phyloP scores from a whole-genome alignment of 2,329 filamentous ascomycete genomes.

The Aspergillus sp. region DNA sequence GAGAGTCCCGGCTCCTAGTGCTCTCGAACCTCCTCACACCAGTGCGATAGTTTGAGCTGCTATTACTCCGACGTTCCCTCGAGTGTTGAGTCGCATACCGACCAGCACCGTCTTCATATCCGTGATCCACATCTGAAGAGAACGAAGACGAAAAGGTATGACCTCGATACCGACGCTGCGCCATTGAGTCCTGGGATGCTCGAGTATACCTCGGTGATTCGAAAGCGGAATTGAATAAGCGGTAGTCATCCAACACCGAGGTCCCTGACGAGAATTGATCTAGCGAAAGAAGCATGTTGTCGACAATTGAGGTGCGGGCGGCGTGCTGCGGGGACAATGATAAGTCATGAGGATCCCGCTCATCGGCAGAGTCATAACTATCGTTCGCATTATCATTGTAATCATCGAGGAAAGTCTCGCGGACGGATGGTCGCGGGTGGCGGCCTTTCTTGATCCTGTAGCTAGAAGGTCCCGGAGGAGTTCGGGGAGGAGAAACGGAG shows the following conservation, averaged over 20 bases:
- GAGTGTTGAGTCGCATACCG: conserved; percentile 43
- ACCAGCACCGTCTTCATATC: conserved; percentile 36
- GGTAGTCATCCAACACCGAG: conserved; percentile 37
- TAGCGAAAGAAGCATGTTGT: conserved; percentile 92
- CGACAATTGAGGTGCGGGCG: conserved; percentile 85
- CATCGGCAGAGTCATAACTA: conserved; percentile 38
- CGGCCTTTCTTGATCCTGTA: conserved; percentile 31
- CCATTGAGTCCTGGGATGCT: conserved; percentile 30
- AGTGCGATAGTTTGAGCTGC: conserved; percentile 70
- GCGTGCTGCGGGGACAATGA: conserved; percentile 74
- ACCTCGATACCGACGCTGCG: conserved; percentile 50
- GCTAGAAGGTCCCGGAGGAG: conserved; percentile 38
- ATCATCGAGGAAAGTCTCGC: conserved; percentile 43
- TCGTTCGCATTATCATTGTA: conserved; percentile 34
- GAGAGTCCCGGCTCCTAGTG: conserved; percentile 50
- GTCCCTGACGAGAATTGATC: conserved; percentile 67
- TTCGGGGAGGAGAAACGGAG: conserved; percentile 39
- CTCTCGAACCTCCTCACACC: conserved; percentile 64
- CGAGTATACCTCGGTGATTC: conserved; percentile 37
- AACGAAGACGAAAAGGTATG: conserved; percentile 62
- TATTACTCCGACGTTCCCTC: conserved; percentile 71
- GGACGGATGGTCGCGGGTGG: conserved; percentile 35
- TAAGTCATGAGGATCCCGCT: conserved; percentile 67
- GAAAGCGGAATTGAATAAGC: conserved; percentile 42
- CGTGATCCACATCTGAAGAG: conserved; percentile 57